Percentiles rank a stretch among this genome's conserved stretches.
phyloP scores from a whole-genome alignment of 2,329 filamentous ascomycete species.

The Graphium sp. region DNA sequence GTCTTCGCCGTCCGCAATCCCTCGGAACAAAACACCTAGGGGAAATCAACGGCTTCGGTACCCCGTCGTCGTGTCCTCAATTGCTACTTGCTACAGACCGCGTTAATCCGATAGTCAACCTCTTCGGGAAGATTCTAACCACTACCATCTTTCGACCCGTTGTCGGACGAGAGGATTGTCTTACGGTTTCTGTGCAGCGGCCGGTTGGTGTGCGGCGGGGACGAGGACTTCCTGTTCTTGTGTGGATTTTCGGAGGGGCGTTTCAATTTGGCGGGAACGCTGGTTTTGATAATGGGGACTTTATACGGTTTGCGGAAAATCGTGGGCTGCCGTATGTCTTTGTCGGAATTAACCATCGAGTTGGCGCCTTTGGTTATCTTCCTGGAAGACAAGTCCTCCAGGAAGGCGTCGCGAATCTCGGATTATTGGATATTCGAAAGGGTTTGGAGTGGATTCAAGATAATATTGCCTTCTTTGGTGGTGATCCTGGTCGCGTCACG shows the following conservation, averaged over 20 bases:
- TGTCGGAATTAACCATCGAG: constrained; percentile 47
- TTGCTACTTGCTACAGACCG: constrained; percentile 28
- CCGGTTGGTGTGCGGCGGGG: constrained; percentile 22
- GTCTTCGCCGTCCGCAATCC: constrained; percentile 41
- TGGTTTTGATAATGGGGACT: constrained; percentile 17
- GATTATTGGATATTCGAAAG: constrained; percentile 41
- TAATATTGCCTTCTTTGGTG: constrained; percentile 49
- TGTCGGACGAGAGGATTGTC: constrained; percentile 31
- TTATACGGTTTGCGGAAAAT: constrained; percentile 16
- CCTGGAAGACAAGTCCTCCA: constrained; percentile 35
- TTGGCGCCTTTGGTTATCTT: constrained; percentile 47
- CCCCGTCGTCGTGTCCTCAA: constrained; percentile 39
- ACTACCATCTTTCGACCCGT: constrained; percentile 24
- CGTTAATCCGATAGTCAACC: constrained; percentile 14
- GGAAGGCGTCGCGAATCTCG: constrained; percentile 40
- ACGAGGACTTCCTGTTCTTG: constrained; percentile 33
- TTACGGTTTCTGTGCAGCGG: constrained; percentile 28
- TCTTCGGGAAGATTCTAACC: constrained; percentile 20
- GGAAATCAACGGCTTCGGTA: constrained; percentile 29
- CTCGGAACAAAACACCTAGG: constrained; percentile 30
- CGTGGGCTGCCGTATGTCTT: constrained; percentile 41
- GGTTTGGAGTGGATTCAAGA: constrained; percentile 46
- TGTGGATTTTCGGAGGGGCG: constrained; percentile 40
- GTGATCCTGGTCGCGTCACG: constrained; percentile 46
- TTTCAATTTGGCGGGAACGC: constrained; percentile 18